Base-by-base conservation (phyloP, 2,329 filamentous ascomycete species). In the Colletotrichum sp. region DNA sequence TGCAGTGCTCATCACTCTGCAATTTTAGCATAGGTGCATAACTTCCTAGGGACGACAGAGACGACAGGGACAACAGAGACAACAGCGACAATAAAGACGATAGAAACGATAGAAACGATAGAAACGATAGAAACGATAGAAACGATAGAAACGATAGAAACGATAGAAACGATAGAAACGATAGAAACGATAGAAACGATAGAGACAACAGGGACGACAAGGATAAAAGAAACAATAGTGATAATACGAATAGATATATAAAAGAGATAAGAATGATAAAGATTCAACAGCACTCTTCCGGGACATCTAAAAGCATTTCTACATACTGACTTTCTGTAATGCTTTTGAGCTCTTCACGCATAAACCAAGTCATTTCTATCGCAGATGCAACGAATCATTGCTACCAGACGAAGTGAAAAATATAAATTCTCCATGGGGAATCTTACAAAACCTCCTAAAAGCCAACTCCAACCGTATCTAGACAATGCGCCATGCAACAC, bases 401-500 rank as follows among this genome's bases (percentile, higher is more conserved):
- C 16, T 18, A 18, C 15, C 4, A 18, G 16, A 39, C 15, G 36
- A 44, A 44, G 8, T n/a, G 16, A 9, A 44, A 12, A 49, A 49
- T 2, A 49, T 3, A 7, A 0, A 0, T 12, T 49, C 3, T 49
- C 39, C 18, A 0, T 13, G 18, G n/a, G 44, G 44, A 21, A 49
- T 49, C 44, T 49, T 49, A 7, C 3, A 49, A 10, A n/a, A 49
- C 18, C 44, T 49, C 44, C n/a, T 13, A 49, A 49, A 12, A 21
- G 44, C 10, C 4, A 49, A 49, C 44, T n/a, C 39, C 44, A 49
- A 49, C 44, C 44, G 0, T 49, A 49, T n/a, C 44, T 21, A 49
- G 0, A 13, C 0, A 49, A 49, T 21, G 21, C 44, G 44, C 44
- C 44, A 49, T 4, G 1, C 44, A 49, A 0, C 10, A 3, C 18